Evolutionary conservation across 805 yeast genomes (phyloP).

Genomic region (Millerozyma acaciae): DNA sequence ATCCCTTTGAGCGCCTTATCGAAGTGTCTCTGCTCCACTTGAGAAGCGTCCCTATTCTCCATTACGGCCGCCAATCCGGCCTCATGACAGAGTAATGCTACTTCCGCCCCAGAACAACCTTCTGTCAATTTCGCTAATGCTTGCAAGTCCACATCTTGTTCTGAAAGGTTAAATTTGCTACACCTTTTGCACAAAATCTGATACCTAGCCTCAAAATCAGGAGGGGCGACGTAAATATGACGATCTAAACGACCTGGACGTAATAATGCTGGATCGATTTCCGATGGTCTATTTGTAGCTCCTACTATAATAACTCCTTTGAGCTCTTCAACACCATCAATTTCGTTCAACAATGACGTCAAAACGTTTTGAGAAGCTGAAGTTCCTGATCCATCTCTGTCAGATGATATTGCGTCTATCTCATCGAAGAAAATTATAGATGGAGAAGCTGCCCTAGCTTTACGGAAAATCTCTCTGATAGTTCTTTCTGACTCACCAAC

Average conservation of each 20-base stretch:
- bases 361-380: slow-evolving; percentile 80
- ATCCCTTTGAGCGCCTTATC: slow-evolving; percentile 64
- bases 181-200: slow-evolving; percentile 75
- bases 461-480: slow-evolving; percentile 86
- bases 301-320: slow-evolving; percentile 93
- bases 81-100: slow-evolving; percentile 86
- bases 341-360: slow-evolving; percentile 87
- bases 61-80: slow-evolving; percentile 94
- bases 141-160: slow-evolving; percentile 44
- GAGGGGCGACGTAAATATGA: slow-evolving; percentile 90
- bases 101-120: slow-evolving; percentile 97
- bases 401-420: slow-evolving; percentile 86
- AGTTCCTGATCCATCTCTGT: slow-evolving; percentile 62
- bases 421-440: slow-evolving; percentile 94
- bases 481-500: slow-evolving; percentile 95
- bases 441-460: slow-evolving; percentile 94
- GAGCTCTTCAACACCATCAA: slow-evolving; percentile 95
- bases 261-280: slow-evolving; percentile 86
- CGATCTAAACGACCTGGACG: slow-evolving; percentile 96
- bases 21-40: slow-evolving; percentile 65
- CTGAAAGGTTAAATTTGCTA: slow-evolving; percentile 52
- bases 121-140: slow-evolving; percentile 62
- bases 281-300: slow-evolving; percentile 94
- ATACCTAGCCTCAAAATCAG: slow-evolving; percentile 73
- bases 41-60: slow-evolving; percentile 56